Percentiles rank a stretch among this genome's conserved stretches.
Evolutionary conservation across 1,139 yeast genomes (phyloP).

Genomic region (Blastobotrys aristatus): DNA sequence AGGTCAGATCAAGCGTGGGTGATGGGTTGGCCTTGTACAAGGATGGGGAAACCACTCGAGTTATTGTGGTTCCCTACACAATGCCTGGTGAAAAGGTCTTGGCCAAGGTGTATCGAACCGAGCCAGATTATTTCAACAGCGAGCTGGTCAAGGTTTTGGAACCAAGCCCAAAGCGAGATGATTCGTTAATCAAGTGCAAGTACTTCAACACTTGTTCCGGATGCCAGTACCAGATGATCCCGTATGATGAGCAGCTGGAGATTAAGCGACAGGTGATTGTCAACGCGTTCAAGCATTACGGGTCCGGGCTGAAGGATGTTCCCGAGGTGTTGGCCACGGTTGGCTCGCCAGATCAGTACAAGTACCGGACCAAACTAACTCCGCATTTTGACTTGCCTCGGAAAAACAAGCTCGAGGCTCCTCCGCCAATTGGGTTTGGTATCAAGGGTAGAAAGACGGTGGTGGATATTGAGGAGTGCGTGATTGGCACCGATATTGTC

Average conservation of each 20-base stretch:
- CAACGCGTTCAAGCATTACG: conserved; percentile 79
- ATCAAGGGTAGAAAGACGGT: conserved; percentile 68
- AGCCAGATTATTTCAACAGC: conserved; percentile 68
- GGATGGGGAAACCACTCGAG: conserved; percentile 21
- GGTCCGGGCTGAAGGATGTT: conserved; percentile 44
- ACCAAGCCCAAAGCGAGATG: conserved; percentile 48
- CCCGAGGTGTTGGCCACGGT: conserved; percentile 66
- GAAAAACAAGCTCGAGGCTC: conserved; percentile 36
- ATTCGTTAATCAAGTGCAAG: conserved; percentile 55
- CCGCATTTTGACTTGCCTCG: conserved; percentile 93
- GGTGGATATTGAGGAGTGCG: conserved; percentile 91
- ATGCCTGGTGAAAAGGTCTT: conserved; percentile 77
- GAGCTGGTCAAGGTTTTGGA: conserved; percentile 56
- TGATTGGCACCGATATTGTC: conserved; percentile 76
- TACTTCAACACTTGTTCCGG: conserved; percentile 86
- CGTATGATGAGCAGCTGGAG: conserved; percentile 64
- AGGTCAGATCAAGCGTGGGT: conserved; percentile 67
- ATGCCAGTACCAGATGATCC: conserved; percentile 83
- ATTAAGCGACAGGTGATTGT: conserved; percentile 69
- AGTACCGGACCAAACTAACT: conserved; percentile 85
- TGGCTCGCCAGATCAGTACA: conserved; percentile 70
- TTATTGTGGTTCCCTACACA: conserved; percentile 76
- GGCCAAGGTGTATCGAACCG: conserved; percentile 70
- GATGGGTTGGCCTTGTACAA: conserved; percentile 36
- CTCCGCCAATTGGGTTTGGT: conserved; percentile 87